Base-by-base conservation (phyloP, 2,329 filamentous ascomycete species). In the Diaporthe longicolla region DNA sequence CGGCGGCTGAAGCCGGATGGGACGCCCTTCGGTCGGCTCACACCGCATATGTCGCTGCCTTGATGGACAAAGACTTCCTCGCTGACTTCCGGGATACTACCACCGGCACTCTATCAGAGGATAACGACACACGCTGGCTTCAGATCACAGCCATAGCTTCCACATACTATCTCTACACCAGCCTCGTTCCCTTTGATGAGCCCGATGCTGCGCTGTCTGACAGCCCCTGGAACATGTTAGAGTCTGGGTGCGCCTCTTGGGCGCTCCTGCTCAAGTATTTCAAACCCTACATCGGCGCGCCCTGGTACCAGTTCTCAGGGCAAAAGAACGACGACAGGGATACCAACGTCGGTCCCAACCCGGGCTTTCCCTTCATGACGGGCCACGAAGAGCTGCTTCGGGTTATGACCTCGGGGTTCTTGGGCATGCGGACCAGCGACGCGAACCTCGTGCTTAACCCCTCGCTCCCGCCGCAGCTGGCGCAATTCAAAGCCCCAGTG, bases 81-180 rank as follows among this genome's bases (percentile, higher is more conserved):
- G 59, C 40, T 15, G 59, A 63, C 59, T 63, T 48, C 37, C 59
- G 24, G 43, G 59, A 63, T 48, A 24, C 59, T 4, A 6, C 26
- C 40, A 63, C 40, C 9, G 40, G 59, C 59, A 10, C 40, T n/a
- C 40, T 48, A n/a, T 11, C 59, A 29, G 24, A 63, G 40, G 40
- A 63, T 24, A 63, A 19, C 24, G 10, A 48, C 2, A 13, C n/a
- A n/a, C 40, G 40, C 17, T 45, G 24, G 40, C 40, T 45, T 21
- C 59, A 63, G 59, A 32, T 63, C 3, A 37, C 24, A 21, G 59
- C 59, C 17, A 63, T 63, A 32, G 19, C 40, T 40, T 63, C 35
- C 7, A 24, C 57, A 8, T 61, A 61, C n/a, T 61, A 61, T 17
- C 57, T 61, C 35, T 43, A 26, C 37, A 43, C 37, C 7, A 26